Base-by-base conservation (phyloP, 2,329 filamentous ascomycete species). In the Thielaviopsis populi region DNA sequence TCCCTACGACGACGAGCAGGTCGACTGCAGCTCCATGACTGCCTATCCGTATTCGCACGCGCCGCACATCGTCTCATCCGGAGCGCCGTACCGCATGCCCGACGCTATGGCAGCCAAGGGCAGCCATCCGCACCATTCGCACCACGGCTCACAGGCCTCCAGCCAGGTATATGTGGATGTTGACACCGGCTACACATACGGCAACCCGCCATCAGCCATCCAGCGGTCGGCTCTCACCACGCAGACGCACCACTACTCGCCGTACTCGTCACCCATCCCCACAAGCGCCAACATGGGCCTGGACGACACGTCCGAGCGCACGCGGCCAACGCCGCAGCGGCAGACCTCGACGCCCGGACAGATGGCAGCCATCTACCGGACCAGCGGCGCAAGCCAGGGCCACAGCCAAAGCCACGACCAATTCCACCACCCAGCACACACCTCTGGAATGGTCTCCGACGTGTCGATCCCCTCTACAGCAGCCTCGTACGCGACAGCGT, bases 11-110 rank as follows among this genome's bases (percentile, higher is more conserved):
- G 74, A 75, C 0, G 75, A 76, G 19, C 67, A 69, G 22, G 72
- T 72, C n/a, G 74, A 76, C 64, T 75, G 76, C 66, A 66, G 69
- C 19, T 63, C 76, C 13, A 70, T 69, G 41, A 74, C 73, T 56
- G 63, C 71, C 1, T 75, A 75, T 61, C 69, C 71, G 10, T 71
- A 76, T 7, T 68, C 59, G 22, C 59, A 54, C 50, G 37, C 63
- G 8, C 53, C 58, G 22, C 63, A 76, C 61, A 70, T 67, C 63
- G 70, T 72, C 33, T 75, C 76, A 15, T 63, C 71, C 0, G 65
- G 71, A 4, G 67, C 71, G 19, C 70, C 72, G 19, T 73, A 74
- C 63, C 68, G 68, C 68, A 54, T 73, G 71, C 46, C 71, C 69
- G 59, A 68, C 69, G 13, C 67, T 68, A 17, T 66, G 64, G 41